These are phyloP conservation scores for Bothriochloa decipiens DNA, from an alignment of 176 grass and related monocot species.

Conservation along the genomic window DNA sequence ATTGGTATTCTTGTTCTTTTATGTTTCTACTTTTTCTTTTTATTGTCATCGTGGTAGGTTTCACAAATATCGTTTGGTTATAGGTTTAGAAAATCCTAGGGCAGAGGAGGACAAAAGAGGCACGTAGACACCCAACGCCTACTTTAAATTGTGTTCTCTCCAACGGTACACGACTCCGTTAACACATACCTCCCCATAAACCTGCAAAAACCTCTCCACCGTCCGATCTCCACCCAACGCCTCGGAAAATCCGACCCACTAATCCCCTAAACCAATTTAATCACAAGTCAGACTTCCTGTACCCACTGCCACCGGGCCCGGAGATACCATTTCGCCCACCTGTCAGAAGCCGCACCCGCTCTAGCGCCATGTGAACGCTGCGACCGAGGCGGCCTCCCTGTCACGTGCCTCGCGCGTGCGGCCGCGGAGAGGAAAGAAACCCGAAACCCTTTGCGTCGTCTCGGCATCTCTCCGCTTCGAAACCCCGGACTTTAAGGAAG, in stretches of 20 bases:
- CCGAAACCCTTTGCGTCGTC: conserved; percentile 54
- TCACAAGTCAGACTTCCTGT: background rate
- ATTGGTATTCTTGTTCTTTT: background rate
- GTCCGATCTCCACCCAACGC: conserved; percentile 41
- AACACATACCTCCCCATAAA: conserved; percentile 23
- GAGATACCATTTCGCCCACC: rapidly evolving
- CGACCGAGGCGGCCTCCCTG: background rate
- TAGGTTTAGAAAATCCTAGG: conserved; percentile 28
- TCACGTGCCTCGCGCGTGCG: conserved; percentile 50
- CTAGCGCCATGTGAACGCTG: conserved; percentile 36
- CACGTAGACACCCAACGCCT: background rate
- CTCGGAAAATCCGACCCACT: background rate
- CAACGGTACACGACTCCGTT: conserved; percentile 52
- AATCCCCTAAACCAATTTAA: background rate
- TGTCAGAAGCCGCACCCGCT: conserved; percentile 28
- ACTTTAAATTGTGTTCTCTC: conserved; percentile 27
- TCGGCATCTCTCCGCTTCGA: conserved; percentile 43
- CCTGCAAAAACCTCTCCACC: background rate
- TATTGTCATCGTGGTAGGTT: background rate
- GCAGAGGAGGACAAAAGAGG: background rate
- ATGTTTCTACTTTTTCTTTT: background rate
- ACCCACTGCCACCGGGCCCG: conserved; percentile 30
- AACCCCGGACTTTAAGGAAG: conserved; percentile 51
- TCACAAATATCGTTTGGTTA: background rate
- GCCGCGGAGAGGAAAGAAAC: conserved; percentile 32